Base-by-base conservation (phyloP, 1,284 basidiomycete genomes). In the Sanghuangporus sanghuang region DNA sequence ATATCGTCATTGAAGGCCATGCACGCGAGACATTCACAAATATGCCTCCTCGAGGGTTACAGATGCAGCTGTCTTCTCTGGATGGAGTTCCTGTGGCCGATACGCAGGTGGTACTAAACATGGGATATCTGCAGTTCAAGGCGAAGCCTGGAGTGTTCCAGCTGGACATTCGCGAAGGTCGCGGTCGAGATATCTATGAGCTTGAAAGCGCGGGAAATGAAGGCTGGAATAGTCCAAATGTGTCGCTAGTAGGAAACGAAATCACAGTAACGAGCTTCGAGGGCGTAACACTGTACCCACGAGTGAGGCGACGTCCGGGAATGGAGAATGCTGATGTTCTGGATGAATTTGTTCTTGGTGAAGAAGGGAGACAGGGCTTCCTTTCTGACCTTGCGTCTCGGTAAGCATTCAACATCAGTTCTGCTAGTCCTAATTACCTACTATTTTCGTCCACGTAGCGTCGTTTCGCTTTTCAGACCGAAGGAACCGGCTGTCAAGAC, bases 61-160 rank as follows among this genome's bases (percentile, higher is more conserved):
- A 95, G 71, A 81, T 98, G 1, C 91, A 97, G 70, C 82, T 96
- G 1, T 77, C 82, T 6, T 78, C 76, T 4, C 76, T 78, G 21
- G 75, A 83, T 62, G 77, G 77, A 12, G 73, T 73, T 0, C 78
- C 84, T 0, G 81, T 92, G 6, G 90, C 89, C 16, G 93, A 96
- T 69, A 95, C 93, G 0, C 88, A 86, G 66, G 90, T 98, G 53
- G 94, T 98, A 69, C 95, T 93, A 5, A 99, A 98, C 72, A 78
- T 98, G 8, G 97, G 96, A 2, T 99, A 99, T 75, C 81, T 98
- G 67, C 97, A 99, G 74, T 95, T 99, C 80, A 95, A 94, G 71
- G 91, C 93, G 2, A 89, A 84, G 57, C 96, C 96, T 0, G 96
- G 96, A 2, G 85, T 92, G 0, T 97, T 92, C 79, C 78, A 81